phyloP scores from a whole-genome alignment of 345 rosid genomes.

The Aegle marmelos region DNA sequence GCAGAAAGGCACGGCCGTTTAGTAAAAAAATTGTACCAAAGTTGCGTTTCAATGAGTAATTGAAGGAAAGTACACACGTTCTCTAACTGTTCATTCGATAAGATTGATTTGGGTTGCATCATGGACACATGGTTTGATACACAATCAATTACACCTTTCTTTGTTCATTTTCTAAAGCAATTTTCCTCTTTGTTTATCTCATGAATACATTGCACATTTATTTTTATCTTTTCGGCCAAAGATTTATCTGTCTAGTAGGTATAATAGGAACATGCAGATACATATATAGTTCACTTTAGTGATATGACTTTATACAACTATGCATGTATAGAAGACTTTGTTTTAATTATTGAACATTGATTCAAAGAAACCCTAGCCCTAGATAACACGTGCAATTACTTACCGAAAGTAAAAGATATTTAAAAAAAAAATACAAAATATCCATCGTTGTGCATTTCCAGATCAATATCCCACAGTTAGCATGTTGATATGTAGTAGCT shows the following conservation, averaged over 20 bases:
- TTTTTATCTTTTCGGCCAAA: background rate
- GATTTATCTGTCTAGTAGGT: background rate
- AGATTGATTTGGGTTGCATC: background rate
- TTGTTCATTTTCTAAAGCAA: background rate
- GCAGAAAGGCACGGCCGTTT: slow-evolving; percentile 1
- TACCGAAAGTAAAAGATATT: background rate
- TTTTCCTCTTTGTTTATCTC: background rate
- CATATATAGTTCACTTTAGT: background rate
- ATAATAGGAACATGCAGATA: background rate
- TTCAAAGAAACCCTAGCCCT: background rate
- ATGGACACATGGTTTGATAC: background rate
- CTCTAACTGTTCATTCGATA: background rate
- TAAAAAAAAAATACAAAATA: background rate
- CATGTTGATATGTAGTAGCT: background rate
- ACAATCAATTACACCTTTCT: background rate
- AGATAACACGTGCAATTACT: background rate
- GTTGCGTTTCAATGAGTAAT: background rate
- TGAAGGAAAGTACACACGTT: background rate
- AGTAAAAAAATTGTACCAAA: slow-evolving; percentile 8
- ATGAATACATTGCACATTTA: background rate
- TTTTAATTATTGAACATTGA: background rate
- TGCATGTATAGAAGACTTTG: background rate
- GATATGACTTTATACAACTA: background rate
- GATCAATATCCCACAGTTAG: background rate
- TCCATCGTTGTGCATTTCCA: slow-evolving; percentile 6